Conservation (phyloP, 2,329 filamentous ascomycete genomes). For the Sporothrix brasiliensis region DNA sequence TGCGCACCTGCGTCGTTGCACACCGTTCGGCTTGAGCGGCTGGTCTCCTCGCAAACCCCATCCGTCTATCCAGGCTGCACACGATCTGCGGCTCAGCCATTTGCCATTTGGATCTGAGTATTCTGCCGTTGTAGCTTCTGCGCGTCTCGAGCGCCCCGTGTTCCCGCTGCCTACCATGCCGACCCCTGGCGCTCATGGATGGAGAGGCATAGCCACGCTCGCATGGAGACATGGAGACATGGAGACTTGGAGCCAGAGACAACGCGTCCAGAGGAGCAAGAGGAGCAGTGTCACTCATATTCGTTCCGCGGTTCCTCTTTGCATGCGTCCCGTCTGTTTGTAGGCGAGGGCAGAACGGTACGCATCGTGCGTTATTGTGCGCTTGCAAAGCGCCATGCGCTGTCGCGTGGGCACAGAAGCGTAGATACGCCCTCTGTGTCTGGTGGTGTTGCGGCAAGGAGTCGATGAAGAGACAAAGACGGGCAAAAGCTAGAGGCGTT, state of each 20-base stretch:
- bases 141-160: not conserved
- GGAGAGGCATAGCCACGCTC: not conserved
- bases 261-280: constrained; percentile 15
- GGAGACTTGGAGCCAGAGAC: not conserved
- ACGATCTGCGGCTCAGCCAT: constrained; percentile 14
- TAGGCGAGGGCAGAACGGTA: not conserved
- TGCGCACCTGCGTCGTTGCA: not conserved
- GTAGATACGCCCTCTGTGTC: not conserved
- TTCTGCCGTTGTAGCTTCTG: not conserved
- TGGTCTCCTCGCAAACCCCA: not conserved
- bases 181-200: constrained; percentile 10
- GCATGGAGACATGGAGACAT: not conserved
- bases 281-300: not conserved
- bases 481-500: not conserved
- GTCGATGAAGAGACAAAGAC: not conserved
- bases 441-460: constrained; percentile 5
- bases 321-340: not conserved
- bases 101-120: not conserved
- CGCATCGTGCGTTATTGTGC: not conserved
- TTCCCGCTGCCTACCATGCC: not conserved
- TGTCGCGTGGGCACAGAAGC: not conserved
- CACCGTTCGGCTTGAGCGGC: constrained; percentile 2
- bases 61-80: not conserved
- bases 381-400: not conserved
- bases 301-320: not conserved